Conservation (phyloP, 2,329 filamentous ascomycete species). For the Botrytis squamosa region DNA sequence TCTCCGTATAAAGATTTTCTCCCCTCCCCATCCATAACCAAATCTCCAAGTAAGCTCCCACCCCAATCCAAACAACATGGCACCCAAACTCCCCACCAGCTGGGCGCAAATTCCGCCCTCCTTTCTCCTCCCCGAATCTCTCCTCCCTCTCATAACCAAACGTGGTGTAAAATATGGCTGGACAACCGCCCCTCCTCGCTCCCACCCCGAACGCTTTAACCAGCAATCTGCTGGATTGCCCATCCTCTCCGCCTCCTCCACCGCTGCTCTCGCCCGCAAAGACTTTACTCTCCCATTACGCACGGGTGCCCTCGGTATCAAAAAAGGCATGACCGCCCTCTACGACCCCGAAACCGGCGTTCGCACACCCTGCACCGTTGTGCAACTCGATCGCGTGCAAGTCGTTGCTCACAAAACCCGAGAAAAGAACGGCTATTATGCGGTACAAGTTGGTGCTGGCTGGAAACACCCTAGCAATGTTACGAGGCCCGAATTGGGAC, state of each 20-base stretch:
- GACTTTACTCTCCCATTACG: slow-evolving; percentile 62
- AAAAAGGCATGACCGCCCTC: slow-evolving; percentile 94
- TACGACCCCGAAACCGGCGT: slow-evolving; percentile 74
- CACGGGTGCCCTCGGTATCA: slow-evolving; percentile 79
- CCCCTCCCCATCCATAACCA: slow-evolving; percentile 12
- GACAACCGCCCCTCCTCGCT: slow-evolving; percentile 53
- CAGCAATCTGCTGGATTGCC: slow-evolving; percentile 57
- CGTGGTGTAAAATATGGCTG: slow-evolving; percentile 50
- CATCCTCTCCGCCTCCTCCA: slow-evolving; percentile 55
- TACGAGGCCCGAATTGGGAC: slow-evolving; percentile 79
- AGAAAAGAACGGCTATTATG: slow-evolving; percentile 83
- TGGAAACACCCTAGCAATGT: slow-evolving; percentile 72
- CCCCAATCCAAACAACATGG: slow-evolving; percentile 32
- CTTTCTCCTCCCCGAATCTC: slow-evolving; percentile 37
- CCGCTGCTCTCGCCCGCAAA: slow-evolving; percentile 59
- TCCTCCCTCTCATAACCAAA: slow-evolving; percentile 38
- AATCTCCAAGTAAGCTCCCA: slow-evolving; percentile 23
- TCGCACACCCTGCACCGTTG: slow-evolving; percentile 82
- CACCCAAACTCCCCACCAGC: slow-evolving; percentile 40
- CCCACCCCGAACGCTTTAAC: slow-evolving; percentile 57
- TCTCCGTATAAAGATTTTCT: slow-evolving; percentile 32
- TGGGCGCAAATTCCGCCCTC: slow-evolving; percentile 37
- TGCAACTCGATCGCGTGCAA: slow-evolving; percentile 91
- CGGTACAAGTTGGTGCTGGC: slow-evolving; percentile 84
- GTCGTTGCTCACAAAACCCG: slow-evolving; percentile 84